Evolutionary conservation across 176 grass and related monocot species (phyloP), one percentile per base, ranked within the genome.

Genomic region (Avena sativa): DNA sequence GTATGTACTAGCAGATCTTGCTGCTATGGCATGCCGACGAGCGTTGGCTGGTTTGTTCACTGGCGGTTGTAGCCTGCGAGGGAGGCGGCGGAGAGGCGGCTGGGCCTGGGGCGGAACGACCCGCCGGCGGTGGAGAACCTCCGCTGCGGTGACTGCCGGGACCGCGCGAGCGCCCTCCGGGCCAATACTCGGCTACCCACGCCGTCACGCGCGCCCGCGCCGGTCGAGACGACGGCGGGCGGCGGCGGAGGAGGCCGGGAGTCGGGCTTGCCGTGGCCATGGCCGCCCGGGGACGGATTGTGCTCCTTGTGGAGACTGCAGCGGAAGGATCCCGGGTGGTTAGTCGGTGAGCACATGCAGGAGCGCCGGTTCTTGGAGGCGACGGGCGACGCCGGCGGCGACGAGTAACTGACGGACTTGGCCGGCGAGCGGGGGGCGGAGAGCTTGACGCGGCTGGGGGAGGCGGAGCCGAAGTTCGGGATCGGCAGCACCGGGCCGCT

Each of bases 261-360:
- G 4, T 9, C 61, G 73, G 49, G 78, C 82, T 62, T 77, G 71
- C n/a, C 3, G 80, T 65, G 21, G 23, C 20, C n/a, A 20, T 59
- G 15, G 66, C 14, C 16, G 67, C 25, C 52, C 13, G 71, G 23
- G 8, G 57, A 23, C 23, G 23, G 23, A 23, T 75, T 84, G 78
- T 68, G 59, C 1, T 89, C 92, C 65, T 90, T 92, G 88, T 94
- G 93, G 19, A 86, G 87, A 78, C 93, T 90, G 74, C 93, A 94
- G 2, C 93, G 90, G 85, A 94, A 94, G 3, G 93, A 94, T 0
- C 93, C 93, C 0, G 88, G 88, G 67, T 94, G 93, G 23, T 64
- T 92, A 2, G 93, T 94, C 19, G 93, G 93, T 0, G 93, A 90
- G 85, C 93, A 94, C 82, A 92, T 91, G 85, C 93, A 94, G 51